phyloP scores from a whole-genome alignment of 2,329 filamentous ascomycete species.

The Aschersonia sp. region DNA sequence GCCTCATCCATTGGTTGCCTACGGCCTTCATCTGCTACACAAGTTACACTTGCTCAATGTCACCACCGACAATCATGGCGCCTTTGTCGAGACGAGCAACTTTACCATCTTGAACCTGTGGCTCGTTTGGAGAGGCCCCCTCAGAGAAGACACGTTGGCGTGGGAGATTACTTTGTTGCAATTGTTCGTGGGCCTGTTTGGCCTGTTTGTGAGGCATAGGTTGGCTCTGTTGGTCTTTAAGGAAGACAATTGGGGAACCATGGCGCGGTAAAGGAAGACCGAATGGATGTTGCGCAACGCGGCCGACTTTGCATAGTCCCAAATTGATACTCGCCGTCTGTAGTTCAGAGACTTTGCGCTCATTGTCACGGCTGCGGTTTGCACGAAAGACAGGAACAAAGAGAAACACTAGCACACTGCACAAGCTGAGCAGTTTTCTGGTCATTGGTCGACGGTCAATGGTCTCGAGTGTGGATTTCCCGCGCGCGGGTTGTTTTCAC shows the following conservation, averaged over 20 bases:
- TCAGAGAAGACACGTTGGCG: constrained; percentile 74
- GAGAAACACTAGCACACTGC: no score
- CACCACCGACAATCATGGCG: constrained; percentile 49
- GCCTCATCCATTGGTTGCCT: constrained; percentile 47
- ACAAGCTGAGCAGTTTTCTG: no score
- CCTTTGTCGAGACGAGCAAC: constrained; percentile 71
- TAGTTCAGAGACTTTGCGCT: no score
- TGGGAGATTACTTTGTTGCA: constrained; percentile 72
- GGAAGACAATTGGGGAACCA: constrained; percentile 59
- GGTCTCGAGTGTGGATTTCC: no score
- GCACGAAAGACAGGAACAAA: no score
- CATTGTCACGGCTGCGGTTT: no score
- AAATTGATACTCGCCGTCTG: no score
- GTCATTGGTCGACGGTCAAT: no score
- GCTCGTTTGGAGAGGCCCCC: constrained; percentile 87
- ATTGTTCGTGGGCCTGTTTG: constrained; percentile 58
- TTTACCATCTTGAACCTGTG: constrained; percentile 90
- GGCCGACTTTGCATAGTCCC: no score
- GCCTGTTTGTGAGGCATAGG: constrained; percentile 72
- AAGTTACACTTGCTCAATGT: constrained; percentile 54
- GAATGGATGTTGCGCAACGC: neutral
- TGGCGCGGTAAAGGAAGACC: constrained; percentile 7
- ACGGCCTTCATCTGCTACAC: constrained; percentile 52
- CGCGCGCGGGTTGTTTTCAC: no score
- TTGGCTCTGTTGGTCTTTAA: constrained; percentile 81